Conservation (phyloP, 2,329 filamentous ascomycete genomes). For the Xylariaceae sp. region DNA sequence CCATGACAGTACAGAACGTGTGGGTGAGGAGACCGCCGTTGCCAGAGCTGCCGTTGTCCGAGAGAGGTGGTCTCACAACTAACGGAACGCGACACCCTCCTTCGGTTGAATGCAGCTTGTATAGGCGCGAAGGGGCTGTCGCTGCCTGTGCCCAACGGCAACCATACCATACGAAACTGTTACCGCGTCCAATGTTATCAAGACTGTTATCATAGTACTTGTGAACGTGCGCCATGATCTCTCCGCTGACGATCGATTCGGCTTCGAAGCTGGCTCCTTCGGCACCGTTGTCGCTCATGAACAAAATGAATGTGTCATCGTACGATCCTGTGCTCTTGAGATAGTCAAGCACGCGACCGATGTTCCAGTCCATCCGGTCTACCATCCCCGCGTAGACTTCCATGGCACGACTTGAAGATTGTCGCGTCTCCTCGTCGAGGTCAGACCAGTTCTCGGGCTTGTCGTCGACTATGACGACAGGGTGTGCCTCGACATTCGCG, state of each 20-base stretch:
- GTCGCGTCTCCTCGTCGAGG: conserved; percentile 17
- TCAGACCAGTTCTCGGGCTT: conserved; percentile 20
- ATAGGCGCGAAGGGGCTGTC: conserved; percentile 11
- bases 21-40: conserved; percentile 36
- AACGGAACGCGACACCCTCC: conserved; percentile 51
- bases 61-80: conserved; percentile 26
- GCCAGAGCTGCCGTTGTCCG: neutral
- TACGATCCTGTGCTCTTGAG: conserved; percentile 46
- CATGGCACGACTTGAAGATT: conserved; percentile 29
- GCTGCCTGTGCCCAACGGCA: conserved; percentile 44
- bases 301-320: conserved; percentile 51
- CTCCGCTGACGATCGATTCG: conserved; percentile 16
- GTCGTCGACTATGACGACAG: conserved; percentile 16
- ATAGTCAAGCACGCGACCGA: conserved; percentile 50
- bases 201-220: conserved; percentile 25
- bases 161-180: conserved; percentile 52
- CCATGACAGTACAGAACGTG: conserved; percentile 51
- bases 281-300: conserved; percentile 49
- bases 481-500: conserved; percentile 18
- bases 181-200: conserved; percentile 50
- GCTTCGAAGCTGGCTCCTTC: conserved; percentile 24
- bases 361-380: conserved; percentile 49
- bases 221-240: conserved; percentile 19
- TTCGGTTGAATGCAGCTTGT: conserved; percentile 38
- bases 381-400: conserved; percentile 56